Percentiles rank a stretch among this genome's conserved stretches.
These are phyloP conservation scores for Blumeriella jaapii DNA, from an alignment of 2,329 filamentous ascomycete genomes.

Conservation along the genomic window DNA sequence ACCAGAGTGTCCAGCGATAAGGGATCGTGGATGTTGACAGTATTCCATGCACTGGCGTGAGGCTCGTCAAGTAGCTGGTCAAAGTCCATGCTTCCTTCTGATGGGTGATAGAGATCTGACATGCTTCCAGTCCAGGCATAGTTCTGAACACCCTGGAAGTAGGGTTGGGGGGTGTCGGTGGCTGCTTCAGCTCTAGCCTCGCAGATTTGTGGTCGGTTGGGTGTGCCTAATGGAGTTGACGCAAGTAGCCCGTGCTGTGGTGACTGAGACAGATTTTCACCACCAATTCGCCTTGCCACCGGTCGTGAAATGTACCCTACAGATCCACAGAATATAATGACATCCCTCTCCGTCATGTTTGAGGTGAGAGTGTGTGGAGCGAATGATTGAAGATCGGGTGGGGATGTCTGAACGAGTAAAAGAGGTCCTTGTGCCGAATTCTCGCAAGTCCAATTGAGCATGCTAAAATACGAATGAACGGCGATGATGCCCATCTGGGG, in stretches of 20 bases:
- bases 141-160: not conserved
- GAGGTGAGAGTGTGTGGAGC: slow-evolving; percentile 11
- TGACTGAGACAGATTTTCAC: not conserved
- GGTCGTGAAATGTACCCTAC: slow-evolving; percentile 11
- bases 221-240: no score
- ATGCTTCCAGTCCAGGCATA: slow-evolving; percentile 14
- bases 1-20: not conserved
- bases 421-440: slow-evolving; percentile 8
- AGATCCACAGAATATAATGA: slow-evolving; percentile 16
- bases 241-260: slow-evolving; percentile 14
- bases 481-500: slow-evolving; percentile 16
- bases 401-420: slow-evolving; percentile 9
- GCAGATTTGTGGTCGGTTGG: no score
- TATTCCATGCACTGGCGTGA: slow-evolving; percentile 2
- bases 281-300: slow-evolving; percentile 1
- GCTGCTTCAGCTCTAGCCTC: not conserved
- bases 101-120: slow-evolving; percentile 13
- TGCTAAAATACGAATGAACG: slow-evolving; percentile 13
- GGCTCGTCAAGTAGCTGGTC: slow-evolving; percentile 3
- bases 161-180: not conserved
- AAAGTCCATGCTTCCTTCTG: slow-evolving; percentile 7
- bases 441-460: slow-evolving; percentile 15
- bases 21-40: slow-evolving; percentile 3
- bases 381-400: slow-evolving; percentile 12
- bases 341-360: slow-evolving; percentile 16